phyloP scores from a whole-genome alignment of 2,329 filamentous ascomycete species.

The Metarhizium robertsii region DNA sequence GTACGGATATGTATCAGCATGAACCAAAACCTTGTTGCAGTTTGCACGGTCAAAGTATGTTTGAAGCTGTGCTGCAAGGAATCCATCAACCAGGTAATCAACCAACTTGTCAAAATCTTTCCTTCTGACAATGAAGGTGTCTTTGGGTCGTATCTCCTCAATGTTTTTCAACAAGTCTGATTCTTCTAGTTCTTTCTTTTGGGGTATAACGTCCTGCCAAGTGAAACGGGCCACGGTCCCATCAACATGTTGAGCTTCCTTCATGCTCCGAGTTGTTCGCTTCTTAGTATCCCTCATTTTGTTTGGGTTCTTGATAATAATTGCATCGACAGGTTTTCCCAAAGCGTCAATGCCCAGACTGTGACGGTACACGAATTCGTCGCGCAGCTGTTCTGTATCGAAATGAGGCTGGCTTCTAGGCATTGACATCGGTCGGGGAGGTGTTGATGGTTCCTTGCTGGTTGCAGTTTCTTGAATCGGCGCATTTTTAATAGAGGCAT shows the following conservation, averaged over 20 bases:
- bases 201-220: slow-evolving; percentile 21
- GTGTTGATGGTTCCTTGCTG: not conserved
- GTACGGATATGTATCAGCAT: slow-evolving; percentile 12
- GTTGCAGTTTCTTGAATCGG: not conserved
- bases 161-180: slow-evolving; percentile 29
- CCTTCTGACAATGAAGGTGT: slow-evolving; percentile 25
- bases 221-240: slow-evolving; percentile 12
- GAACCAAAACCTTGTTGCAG: not conserved
- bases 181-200: slow-evolving; percentile 14
- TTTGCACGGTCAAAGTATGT: slow-evolving; percentile 26
- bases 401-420: not conserved
- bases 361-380: slow-evolving; percentile 20
- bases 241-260: slow-evolving; percentile 9
- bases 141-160: slow-evolving; percentile 35
- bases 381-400: slow-evolving; percentile 7
- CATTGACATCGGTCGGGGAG: not conserved
- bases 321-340: slow-evolving; percentile 30
- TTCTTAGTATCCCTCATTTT: slow-evolving; percentile 14
- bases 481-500: not conserved
- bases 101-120: slow-evolving; percentile 33
- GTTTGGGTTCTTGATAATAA: slow-evolving; percentile 35
- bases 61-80: slow-evolving; percentile 35
- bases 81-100: slow-evolving; percentile 30
- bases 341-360: slow-evolving; percentile 23
- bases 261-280: slow-evolving; percentile 7